Conservation (phyloP, 1,284 basidiomycete genomes). For the Papiliotrema nemorosa region DNA sequence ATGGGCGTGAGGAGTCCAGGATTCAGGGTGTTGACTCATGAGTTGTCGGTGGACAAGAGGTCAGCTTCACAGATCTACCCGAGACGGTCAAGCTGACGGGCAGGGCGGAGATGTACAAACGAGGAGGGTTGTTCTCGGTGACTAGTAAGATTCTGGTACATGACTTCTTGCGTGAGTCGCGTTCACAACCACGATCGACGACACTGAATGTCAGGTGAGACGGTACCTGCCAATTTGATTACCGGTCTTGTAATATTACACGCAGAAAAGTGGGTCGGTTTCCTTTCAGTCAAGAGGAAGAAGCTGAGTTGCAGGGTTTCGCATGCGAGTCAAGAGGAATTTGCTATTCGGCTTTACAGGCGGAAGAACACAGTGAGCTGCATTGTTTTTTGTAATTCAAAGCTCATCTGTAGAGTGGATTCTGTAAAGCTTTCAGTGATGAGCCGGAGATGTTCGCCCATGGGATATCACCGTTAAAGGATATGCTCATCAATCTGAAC, state of each 20-base stretch:
- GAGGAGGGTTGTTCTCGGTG: constrained; percentile 84
- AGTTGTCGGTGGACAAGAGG: constrained; percentile 77
- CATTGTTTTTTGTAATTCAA: background rate
- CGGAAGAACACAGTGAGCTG: constrained; percentile 65
- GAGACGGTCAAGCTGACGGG: background rate
- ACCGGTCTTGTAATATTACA: constrained; percentile 92
- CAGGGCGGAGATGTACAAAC: constrained; percentile 79
- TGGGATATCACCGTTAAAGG: constrained; percentile 84
- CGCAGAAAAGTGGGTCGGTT: constrained; percentile 68
- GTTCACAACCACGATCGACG: too few species aligned
- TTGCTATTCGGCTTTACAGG: constrained; percentile 82
- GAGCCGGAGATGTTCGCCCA: constrained; percentile 91
- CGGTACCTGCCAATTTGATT: constrained; percentile 78
- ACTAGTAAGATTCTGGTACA: constrained; percentile 93
- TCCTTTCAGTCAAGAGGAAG: background rate
- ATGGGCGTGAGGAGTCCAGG: constrained; percentile 87
- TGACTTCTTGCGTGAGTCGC: constrained; percentile 75
- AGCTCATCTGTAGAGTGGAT: constrained; percentile 60
- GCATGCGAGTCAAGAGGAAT: constrained; percentile 78
- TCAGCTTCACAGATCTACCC: constrained; percentile 42
- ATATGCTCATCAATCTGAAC: constrained; percentile 88
- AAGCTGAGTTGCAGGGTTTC: constrained; percentile 55
- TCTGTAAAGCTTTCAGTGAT: constrained; percentile 95
- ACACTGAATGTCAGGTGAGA: constrained; percentile 50
- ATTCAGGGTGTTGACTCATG: constrained; percentile 76